Evolutionary conservation across 139 green algal species (phyloP).

Genomic region (Chlamydomonas applanata): DNA sequence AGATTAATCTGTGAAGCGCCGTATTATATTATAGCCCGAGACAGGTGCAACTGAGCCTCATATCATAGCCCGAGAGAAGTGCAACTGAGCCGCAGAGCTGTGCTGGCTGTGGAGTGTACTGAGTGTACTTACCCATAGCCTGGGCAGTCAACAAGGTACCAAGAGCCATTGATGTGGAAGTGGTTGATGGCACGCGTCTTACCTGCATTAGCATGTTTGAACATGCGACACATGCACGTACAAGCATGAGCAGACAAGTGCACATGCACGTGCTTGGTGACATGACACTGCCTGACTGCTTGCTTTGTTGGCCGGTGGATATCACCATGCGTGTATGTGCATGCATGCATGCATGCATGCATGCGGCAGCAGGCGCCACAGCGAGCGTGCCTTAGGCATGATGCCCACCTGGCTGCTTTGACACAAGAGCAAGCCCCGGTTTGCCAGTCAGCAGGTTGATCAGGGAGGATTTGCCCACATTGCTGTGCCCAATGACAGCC

Average conservation of each 20-base stretch:
- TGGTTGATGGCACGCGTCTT: constrained; percentile 97
- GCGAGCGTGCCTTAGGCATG: not conserved
- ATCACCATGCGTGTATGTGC: not conserved
- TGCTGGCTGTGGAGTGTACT: not conserved
- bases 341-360: no score
- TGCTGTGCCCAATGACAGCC: constrained; percentile 93
- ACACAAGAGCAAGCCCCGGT: constrained; percentile 80
- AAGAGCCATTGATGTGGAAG: constrained; percentile 92
- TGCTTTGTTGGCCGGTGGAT: not conserved
- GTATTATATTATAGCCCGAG: no score
- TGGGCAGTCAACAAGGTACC: constrained; percentile 95
- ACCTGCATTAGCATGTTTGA: constrained; percentile 51
- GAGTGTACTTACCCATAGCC: constrained; percentile 82
- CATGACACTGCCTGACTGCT: not conserved
- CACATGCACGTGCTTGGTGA: not conserved
- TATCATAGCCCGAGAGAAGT: no score
- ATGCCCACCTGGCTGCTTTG: constrained; percentile 84
- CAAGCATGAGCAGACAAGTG: not conserved
- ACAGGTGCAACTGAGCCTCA: no score
- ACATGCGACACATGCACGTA: not conserved
- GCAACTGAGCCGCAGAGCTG: no score
- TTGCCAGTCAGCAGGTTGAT: constrained; percentile 92
- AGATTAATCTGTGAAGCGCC: no score
- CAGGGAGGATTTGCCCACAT: constrained; percentile 96
- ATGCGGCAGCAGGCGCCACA: not conserved